Base-by-base conservation (phyloP, 1,284 basidiomycete genomes). In the Leccinum solheimii region DNA sequence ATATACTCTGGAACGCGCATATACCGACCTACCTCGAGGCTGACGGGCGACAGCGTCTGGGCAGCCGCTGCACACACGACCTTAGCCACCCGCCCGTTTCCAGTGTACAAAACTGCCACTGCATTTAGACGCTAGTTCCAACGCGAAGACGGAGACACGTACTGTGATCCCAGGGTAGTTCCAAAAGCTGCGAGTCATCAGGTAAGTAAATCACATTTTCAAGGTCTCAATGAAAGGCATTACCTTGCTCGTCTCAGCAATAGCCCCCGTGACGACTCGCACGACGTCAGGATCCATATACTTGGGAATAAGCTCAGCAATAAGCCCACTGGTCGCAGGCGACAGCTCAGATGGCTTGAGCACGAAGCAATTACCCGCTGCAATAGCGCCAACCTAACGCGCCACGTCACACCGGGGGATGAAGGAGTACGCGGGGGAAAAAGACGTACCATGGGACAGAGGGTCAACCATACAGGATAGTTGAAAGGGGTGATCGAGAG, bases 141-240 rank as follows among this genome's bases (percentile, higher is more conserved):
- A 21, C 3, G 30, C n/a, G 0, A 36, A 40, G 36, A 58, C 6
- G n/a, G 48, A 53, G 57, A 55, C 53, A 56, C 49, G 80, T 86
- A 94, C 93, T 90, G 67, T 95, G 93, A 66, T 91, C 94, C 92
- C 94, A 97, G 58, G 83, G 85, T 43, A 93, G 80, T 68, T 94
- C 90, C 10, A 97, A 80, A 5, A 95, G 73, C 80, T 89, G 65
- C 19, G 45, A 11, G 4, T 13, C 3, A 8, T 2, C 3, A 2
- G 13, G 45, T 71, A n/a, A 63, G 59, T 34, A 5, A 48, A 43
- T 13, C n/a, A 49, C 26, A 8, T n/a, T 19, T 13, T 9, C 8
- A 55, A 21, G 1, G 3, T 23, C 26, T 16, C 0, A 1, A 5
- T n/a, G 11, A 5, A 32, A 26, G 2, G 13, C 0, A 6, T 48